These are phyloP conservation scores for Pestalotiopsis sp. DNA, from an alignment of 2,329 filamentous ascomycete species.

Conservation along the genomic window DNA sequence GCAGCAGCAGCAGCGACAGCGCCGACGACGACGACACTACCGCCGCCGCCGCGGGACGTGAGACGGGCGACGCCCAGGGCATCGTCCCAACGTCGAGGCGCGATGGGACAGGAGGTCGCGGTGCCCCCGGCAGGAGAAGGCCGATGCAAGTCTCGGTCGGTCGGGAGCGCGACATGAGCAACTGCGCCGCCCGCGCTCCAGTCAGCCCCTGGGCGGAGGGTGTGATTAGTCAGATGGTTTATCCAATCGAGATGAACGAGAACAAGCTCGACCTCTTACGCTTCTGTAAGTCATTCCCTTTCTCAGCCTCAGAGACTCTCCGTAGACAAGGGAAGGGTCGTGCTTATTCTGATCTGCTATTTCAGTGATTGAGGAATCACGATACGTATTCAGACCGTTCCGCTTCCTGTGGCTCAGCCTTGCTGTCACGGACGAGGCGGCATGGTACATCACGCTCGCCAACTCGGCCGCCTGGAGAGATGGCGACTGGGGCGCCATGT, in stretches of 20 bases:
- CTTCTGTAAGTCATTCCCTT: slow-evolving; percentile 18
- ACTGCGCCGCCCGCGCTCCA: neutral
- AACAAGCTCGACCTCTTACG: slow-evolving; percentile 20
- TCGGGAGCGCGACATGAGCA: slow-evolving; percentile 15
- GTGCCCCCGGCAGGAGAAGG: neutral
- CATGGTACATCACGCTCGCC: slow-evolving; percentile 28
- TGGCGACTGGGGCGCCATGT: slow-evolving; percentile 12
- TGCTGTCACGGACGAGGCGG: slow-evolving; percentile 23
- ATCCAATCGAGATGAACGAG: slow-evolving; percentile 26
- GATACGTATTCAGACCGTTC: slow-evolving; percentile 22
- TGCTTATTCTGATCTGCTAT: neutral
- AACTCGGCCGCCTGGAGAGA: slow-evolving; percentile 22
- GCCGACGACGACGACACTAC: neutral
- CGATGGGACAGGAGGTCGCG: too few species aligned
- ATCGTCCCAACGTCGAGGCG: too few species aligned
- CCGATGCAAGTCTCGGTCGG: neutral
- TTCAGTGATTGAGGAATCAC: slow-evolving; percentile 23
- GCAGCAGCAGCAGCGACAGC: neutral
- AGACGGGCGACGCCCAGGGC: too few species aligned
- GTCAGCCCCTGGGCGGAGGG: slow-evolving; percentile 12
- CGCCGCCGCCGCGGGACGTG: too few species aligned
- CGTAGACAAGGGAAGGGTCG: too few species aligned
- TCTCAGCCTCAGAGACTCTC: neutral
- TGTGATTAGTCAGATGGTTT: slow-evolving; percentile 18
- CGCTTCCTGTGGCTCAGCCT: slow-evolving; percentile 25